phyloP scores from a whole-genome alignment of 768 basidiomycete genomes.

The Podaxis sp. region DNA sequence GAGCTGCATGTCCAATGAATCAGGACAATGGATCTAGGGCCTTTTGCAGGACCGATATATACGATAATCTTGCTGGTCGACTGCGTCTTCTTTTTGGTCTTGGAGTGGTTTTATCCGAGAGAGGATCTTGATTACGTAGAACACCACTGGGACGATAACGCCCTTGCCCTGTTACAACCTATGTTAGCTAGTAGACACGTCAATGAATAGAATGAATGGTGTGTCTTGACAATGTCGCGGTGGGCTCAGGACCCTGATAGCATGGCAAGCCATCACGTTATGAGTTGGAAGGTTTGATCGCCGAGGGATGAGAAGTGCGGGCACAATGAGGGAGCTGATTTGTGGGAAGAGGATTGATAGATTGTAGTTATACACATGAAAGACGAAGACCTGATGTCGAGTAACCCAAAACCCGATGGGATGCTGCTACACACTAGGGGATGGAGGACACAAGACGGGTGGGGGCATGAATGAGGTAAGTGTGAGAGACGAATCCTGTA shows the following conservation, averaged over 20 bases:
- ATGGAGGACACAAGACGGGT: neutral
- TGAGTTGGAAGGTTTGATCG: neutral
- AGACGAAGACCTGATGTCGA: slow-evolving; percentile 10
- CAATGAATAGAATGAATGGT: slow-evolving; percentile 8
- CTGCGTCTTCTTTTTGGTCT: slow-evolving; percentile 78
- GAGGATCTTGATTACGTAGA: slow-evolving; percentile 73
- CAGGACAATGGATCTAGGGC: slow-evolving; percentile 75
- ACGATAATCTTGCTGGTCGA: slow-evolving; percentile 86
- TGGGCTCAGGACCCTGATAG: neutral
- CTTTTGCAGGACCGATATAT: slow-evolving; percentile 82
- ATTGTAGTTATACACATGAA: slow-evolving; percentile 13
- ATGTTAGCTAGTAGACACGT: slow-evolving; percentile 6
- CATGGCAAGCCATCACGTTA: neutral
- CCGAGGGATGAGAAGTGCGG: neutral
- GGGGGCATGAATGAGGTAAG: neutral
- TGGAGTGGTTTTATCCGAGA: slow-evolving; percentile 83
- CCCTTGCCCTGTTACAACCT: slow-evolving; percentile 25
- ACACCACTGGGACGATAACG: slow-evolving; percentile 51
- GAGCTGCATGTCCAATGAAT: neutral
- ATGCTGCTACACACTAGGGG: slow-evolving; percentile 10
- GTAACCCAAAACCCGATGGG: slow-evolving; percentile 11
- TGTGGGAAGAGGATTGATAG: slow-evolving; percentile 11
- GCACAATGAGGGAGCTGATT: neutral
- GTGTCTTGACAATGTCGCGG: neutral
- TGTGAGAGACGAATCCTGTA: slow-evolving; percentile 1